phyloP scores from a whole-genome alignment of 1,139 yeast species.

The Cylindricascospora bacillispora region DNA sequence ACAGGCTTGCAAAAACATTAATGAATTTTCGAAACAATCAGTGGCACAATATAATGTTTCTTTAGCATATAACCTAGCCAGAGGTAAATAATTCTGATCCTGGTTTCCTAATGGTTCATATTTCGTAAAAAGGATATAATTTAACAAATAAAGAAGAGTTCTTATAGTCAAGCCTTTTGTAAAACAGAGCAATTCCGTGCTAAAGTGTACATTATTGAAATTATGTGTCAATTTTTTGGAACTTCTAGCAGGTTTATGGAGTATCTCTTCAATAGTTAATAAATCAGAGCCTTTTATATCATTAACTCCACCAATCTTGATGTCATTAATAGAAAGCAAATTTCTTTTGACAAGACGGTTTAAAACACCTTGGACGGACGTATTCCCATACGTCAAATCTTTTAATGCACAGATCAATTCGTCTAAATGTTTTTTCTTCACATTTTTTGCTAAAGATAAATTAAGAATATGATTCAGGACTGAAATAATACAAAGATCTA shows the following conservation, averaged over 20 bases:
- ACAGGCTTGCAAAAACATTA: slow-evolving; percentile 26
- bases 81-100: slow-evolving; percentile 23
- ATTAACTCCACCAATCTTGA: neutral
- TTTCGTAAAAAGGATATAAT: slow-evolving; percentile 35
- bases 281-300: neutral
- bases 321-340: slow-evolving; percentile 21
- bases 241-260: neutral
- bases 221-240: neutral
- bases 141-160: slow-evolving; percentile 34
- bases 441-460: slow-evolving; percentile 27
- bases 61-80: slow-evolving; percentile 30
- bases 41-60: slow-evolving; percentile 29
- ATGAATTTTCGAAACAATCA: slow-evolving; percentile 30
- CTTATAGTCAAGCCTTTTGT: slow-evolving; percentile 30
- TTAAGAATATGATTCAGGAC: slow-evolving; percentile 24
- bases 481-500: slow-evolving; percentile 23
- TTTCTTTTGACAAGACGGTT: slow-evolving; percentile 19
- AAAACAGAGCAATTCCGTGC: slow-evolving; percentile 28
- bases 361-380: slow-evolving; percentile 19
- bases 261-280: slow-evolving; percentile 1
- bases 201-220: slow-evolving; percentile 12
- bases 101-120: slow-evolving; percentile 32
- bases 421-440: slow-evolving; percentile 28
- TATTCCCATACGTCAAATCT: slow-evolving; percentile 24
- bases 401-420: slow-evolving; percentile 23